A percentile compares a stretch with the other conserved stretches of the same genome.
phyloP scores from a whole-genome alignment of 2,329 filamentous ascomycete species.

The Penicillium sp. region DNA sequence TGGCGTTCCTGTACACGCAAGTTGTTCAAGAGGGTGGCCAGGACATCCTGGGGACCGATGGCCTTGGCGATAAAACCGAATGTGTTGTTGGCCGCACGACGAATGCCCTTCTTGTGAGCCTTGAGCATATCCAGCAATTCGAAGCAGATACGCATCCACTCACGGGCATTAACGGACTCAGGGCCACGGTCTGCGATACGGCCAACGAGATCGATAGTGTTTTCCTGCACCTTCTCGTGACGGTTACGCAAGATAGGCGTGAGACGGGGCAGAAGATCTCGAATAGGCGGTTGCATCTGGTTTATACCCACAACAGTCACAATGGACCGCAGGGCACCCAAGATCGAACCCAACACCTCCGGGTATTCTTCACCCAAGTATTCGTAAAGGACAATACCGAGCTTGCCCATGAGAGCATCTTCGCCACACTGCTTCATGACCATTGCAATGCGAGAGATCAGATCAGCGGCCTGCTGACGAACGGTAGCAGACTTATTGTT shows the following conservation, averaged over 20 bases:
- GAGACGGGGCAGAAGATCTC: conserved; percentile 88
- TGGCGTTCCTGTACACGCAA: conserved; percentile 96
- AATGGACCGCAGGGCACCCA: conserved; percentile 91
- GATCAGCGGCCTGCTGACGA: conserved; percentile 92
- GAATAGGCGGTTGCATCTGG: conserved; percentile 97
- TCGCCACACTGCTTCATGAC: conserved; percentile 99
- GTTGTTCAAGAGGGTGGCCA: conserved; percentile 95
- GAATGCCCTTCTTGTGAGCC: conserved; percentile 98
- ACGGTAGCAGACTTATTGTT: conserved; percentile 99
- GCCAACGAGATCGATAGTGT: conserved; percentile 96
- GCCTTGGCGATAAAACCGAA: conserved; percentile 99
- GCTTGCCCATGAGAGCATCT: conserved; percentile 92
- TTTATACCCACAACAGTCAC: conserved; percentile 97
- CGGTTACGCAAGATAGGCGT: conserved; percentile 98
- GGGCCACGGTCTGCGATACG: conserved; percentile 97
- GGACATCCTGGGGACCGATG: conserved; percentile 94
- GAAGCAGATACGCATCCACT: conserved; percentile 99
- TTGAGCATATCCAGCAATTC: conserved; percentile 99
- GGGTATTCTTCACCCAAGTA: conserved; percentile 98
- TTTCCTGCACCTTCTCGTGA: conserved; percentile 98
- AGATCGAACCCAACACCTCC: conserved; percentile 93
- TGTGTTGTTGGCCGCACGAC: conserved; percentile 97
- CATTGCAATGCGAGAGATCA: conserved; percentile 95
- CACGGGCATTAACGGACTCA: conserved; percentile 92
- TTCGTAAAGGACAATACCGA: conserved; percentile 93